Conservation (phyloP, 805 yeast species). For the Suhomyces sp. region DNA sequence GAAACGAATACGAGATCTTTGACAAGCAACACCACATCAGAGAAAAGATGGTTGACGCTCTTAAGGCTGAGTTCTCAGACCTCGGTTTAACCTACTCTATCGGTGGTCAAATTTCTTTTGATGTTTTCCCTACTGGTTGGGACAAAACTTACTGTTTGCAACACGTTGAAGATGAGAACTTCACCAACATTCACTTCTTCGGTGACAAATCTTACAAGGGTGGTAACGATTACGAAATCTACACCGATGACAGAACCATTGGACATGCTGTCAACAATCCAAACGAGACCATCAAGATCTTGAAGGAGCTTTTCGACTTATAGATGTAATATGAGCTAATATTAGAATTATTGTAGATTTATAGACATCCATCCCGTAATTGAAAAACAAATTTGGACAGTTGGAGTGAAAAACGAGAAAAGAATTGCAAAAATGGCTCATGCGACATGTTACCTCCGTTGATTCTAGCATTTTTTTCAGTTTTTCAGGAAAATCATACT, state of each 20-base stretch:
- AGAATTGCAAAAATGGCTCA: no score
- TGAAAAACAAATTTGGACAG: no score
- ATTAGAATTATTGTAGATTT: background rate
- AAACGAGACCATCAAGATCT: slow-evolving; percentile 79
- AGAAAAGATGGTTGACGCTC: slow-evolving; percentile 78
- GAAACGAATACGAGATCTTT: slow-evolving; percentile 85
- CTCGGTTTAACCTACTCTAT: slow-evolving; percentile 89
- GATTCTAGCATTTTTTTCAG: no score
- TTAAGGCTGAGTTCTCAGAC: slow-evolving; percentile 80
- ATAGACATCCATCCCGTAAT: no score
- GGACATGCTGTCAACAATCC: slow-evolving; percentile 94
- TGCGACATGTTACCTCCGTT: no score
- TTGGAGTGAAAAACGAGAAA: no score
- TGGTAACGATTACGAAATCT: slow-evolving; percentile 98
- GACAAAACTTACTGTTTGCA: slow-evolving; percentile 97
- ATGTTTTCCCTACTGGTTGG: slow-evolving; percentile 99
- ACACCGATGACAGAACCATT: slow-evolving; percentile 84
- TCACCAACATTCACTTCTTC: slow-evolving; percentile 89
- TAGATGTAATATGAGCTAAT: slow-evolving; percentile 16
- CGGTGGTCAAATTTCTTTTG: slow-evolving; percentile 99
- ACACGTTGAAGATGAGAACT: slow-evolving; percentile 84
- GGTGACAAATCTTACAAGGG: slow-evolving; percentile 98
- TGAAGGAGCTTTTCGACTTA: slow-evolving; percentile 74
- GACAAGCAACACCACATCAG: slow-evolving; percentile 82
- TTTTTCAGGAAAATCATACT: no score